Evolutionary conservation across 345 rosid genomes (phyloP).

Genomic region (Lepidium aucheri): DNA sequence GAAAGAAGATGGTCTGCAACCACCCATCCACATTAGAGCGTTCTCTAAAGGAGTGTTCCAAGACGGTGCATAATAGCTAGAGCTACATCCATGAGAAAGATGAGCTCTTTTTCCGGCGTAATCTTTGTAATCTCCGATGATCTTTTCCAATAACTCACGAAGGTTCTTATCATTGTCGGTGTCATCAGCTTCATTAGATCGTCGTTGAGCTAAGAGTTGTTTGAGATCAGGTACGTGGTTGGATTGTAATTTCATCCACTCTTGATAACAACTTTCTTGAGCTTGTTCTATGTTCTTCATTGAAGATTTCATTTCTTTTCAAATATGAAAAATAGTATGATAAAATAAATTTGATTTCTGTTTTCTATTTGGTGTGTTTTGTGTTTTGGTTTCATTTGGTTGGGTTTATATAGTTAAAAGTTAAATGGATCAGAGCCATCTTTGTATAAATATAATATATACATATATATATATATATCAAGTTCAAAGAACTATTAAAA

Average conservation of each 20-base stretch:
- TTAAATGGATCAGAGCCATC: too few relatives aligned
- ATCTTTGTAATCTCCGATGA: constrained; percentile 12
- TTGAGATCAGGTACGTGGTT: constrained; percentile 6
- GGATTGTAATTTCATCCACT: constrained; percentile 23
- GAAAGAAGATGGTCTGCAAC: constrained; percentile 42
- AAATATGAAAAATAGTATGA: background rate
- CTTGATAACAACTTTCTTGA: constrained; percentile 12
- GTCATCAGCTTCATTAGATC: background rate
- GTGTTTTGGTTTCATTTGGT: too few relatives aligned
- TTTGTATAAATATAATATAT: too few relatives aligned
- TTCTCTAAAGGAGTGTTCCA: constrained; percentile 43
- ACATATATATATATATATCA: too few relatives aligned
- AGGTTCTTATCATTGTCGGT: background rate
- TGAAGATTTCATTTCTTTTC: background rate
- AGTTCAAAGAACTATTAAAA: too few relatives aligned
- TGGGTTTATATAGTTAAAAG: too few relatives aligned
- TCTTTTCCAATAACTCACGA: constrained; percentile 5
- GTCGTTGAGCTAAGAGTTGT: constrained; percentile 5
- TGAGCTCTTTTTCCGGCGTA: constrained; percentile 11
- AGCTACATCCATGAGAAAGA: constrained; percentile 12
- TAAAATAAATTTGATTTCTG: too few relatives aligned
- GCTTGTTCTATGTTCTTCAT: constrained; percentile 14
- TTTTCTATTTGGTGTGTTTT: too few relatives aligned
- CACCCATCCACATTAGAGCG: constrained; percentile 41
- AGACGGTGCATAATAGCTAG: constrained; percentile 29